Percentiles rank a stretch among this genome's conserved stretches.
Evolutionary conservation across 2,329 filamentous ascomycete species (phyloP).

Genomic region (Neofusicoccum umdonicola): DNA sequence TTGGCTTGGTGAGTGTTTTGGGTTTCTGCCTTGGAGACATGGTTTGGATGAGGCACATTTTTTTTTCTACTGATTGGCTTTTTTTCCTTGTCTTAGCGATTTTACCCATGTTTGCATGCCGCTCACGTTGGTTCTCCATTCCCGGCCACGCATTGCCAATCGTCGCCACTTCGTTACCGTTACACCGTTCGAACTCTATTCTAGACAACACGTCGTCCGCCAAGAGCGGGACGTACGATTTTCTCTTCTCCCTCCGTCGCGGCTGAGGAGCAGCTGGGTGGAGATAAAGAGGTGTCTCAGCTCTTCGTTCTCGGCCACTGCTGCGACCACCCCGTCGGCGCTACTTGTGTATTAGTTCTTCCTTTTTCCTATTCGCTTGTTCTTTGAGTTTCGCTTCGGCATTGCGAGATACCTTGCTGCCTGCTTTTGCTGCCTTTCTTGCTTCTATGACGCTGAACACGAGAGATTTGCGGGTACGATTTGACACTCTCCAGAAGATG

Average conservation of each 20-base stretch:
- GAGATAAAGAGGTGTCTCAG: not conserved
- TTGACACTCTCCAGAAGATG: too few species aligned
- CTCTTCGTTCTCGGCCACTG: not conserved
- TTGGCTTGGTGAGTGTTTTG: not conserved
- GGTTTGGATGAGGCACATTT: not conserved
- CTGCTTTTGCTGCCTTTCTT: not conserved
- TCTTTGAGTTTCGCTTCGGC: not conserved
- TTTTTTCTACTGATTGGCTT: not conserved
- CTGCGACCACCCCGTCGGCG: not conserved
- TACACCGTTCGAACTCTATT: constrained; percentile 1
- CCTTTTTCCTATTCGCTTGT: not conserved
- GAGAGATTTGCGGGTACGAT: too few species aligned
- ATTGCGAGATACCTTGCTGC: constrained; percentile 13
- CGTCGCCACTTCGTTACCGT: not conserved
- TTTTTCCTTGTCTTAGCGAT: not conserved
- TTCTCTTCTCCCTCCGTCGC: not conserved
- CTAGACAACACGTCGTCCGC: not conserved
- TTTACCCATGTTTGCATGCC: constrained; percentile 4
- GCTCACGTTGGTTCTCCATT: constrained; percentile 1
- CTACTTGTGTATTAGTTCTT: not conserved
- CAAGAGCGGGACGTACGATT: not conserved
- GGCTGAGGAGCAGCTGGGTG: not conserved
- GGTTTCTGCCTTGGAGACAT: not conserved
- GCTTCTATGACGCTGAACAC: not conserved
- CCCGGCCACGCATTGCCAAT: not conserved